A percentile compares a stretch with the other conserved stretches of the same genome.
phyloP scores from a whole-genome alignment of 2,329 filamentous ascomycete genomes.

The Ascochyta fabae region DNA sequence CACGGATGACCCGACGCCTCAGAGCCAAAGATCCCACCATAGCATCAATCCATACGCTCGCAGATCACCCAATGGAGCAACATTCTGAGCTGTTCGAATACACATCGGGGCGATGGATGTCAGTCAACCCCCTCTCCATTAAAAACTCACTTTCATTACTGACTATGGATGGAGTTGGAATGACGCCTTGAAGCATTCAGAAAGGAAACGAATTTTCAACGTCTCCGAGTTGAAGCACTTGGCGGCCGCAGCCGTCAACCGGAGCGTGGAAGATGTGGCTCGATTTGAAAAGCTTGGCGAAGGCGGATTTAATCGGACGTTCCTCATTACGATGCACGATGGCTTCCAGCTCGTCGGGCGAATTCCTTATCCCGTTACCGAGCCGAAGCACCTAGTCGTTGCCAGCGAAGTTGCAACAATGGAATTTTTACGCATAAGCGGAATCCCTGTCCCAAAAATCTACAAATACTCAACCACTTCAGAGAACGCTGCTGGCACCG shows the following conservation, averaged over 20 bases:
- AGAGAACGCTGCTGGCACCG: constrained; percentile 48
- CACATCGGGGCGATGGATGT: constrained; percentile 36
- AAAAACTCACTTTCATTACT: constrained; percentile 12
- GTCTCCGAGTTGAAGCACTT: constrained; percentile 32
- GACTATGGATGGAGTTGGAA: constrained; percentile 28
- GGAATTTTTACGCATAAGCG: constrained; percentile 39
- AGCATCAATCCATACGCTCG: constrained; percentile 13
- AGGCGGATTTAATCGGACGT: constrained; percentile 36
- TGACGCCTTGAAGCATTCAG: constrained; percentile 24
- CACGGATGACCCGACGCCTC: neutral
- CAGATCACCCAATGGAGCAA: constrained; percentile 12
- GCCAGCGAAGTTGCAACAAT: constrained; percentile 52
- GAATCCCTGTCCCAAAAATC: constrained; percentile 48
- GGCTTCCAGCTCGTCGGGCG: constrained; percentile 35
- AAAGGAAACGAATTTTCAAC: constrained; percentile 30
- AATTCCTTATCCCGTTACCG: constrained; percentile 32
- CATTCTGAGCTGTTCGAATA: constrained; percentile 28
- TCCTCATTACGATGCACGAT: constrained; percentile 33
- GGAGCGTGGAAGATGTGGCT: constrained; percentile 27
- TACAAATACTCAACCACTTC: constrained; percentile 43
- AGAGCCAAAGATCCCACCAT: constrained; percentile 8
- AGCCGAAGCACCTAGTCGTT: constrained; percentile 34
- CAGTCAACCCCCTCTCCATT: constrained; percentile 5
- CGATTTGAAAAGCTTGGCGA: constrained; percentile 34
- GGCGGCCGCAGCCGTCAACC: constrained; percentile 35